Evolutionary conservation across 805 yeast genomes (phyloP).

Genomic region (Candida piceae): DNA sequence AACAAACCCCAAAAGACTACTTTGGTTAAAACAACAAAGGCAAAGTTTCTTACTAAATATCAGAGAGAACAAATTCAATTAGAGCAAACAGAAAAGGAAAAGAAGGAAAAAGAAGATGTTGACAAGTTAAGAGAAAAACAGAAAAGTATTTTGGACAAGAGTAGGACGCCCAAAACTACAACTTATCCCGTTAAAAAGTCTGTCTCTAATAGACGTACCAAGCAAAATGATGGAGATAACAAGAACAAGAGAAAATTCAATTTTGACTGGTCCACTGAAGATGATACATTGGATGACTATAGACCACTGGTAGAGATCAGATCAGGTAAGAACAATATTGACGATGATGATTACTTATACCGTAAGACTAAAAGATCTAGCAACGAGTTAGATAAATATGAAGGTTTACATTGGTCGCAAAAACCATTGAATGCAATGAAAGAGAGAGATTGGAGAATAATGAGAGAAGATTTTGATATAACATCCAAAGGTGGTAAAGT

Average conservation of each 20-base stretch:
- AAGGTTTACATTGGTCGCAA: conserved; percentile 57
- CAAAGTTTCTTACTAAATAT: conserved; percentile 40
- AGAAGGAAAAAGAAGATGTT: no score
- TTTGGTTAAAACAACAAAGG: conserved; percentile 2
- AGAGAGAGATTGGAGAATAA: conserved; percentile 82
- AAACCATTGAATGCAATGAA: conserved; percentile 66
- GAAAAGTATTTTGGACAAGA: no score
- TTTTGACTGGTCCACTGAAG: conserved; percentile 65
- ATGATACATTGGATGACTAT: conserved; percentile 53
- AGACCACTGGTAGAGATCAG: conserved; percentile 34
- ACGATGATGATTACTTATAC: neutral
- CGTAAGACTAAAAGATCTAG: no score
- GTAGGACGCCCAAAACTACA: no score
- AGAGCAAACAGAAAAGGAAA: no score
- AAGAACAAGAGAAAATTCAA: conserved; percentile 40
- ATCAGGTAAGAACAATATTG: conserved; percentile 12
- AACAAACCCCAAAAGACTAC: conserved; percentile 25
- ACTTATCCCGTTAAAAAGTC: no score
- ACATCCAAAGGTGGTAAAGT: conserved; percentile 45
- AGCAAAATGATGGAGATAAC: neutral
- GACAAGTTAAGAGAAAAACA: no score
- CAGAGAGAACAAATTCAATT: no score
- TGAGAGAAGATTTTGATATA: conserved; percentile 74
- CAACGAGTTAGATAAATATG: no score
- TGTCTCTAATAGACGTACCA: neutral